Base-by-base conservation (phyloP, 805 yeast genomes). In the Suhomyces kilbournensis region DNA sequence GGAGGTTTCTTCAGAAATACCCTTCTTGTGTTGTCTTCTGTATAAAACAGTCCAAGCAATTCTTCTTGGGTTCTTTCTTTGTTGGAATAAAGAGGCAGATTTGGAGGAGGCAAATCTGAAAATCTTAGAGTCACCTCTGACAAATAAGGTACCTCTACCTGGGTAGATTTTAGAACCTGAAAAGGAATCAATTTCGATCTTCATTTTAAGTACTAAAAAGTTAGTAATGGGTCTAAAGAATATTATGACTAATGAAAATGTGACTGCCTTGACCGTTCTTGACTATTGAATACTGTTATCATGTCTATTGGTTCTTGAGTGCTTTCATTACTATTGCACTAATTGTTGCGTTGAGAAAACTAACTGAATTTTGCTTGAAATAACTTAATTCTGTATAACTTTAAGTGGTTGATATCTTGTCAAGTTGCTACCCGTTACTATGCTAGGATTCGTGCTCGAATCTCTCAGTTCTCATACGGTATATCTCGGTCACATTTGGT, bases 61-160 rank as follows among this genome's bases (percentile, higher is more conserved):
- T 86, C 97, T 89, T 87, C 99, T 92, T 83, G 99, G 99, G 92
- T 94, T 94, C 96, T 94, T 94, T 88, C 97, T 91, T 85, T 94
- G 99, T 75, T 86, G 85, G 94, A 94, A 94, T 74, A 94, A 87
- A 76, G 98, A 91, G 71, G 96, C 93, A 75, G 96, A 85, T 83
- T 94, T 94, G 68, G 97, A 88, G 78, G 89, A 85, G 79, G 88
- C 96, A 94, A 94, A 94, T 86, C 99, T 92, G 96, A 94, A 94
- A 74, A 92, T 80, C 86, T 94, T 94, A 75, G 98, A 92, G 90
- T 94, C 99, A 72, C 98, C 98, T 83, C 99, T 91, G 80, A 94
- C 91, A 76, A 90, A 94, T 78, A 94, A 86, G 77, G 96, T 90
- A 82, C 99, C 98, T 86, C 97, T 90, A 82, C 99, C 99, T 84